Conservation (phyloP, 805 yeast species). For the Sporopachydermia lactativora region DNA sequence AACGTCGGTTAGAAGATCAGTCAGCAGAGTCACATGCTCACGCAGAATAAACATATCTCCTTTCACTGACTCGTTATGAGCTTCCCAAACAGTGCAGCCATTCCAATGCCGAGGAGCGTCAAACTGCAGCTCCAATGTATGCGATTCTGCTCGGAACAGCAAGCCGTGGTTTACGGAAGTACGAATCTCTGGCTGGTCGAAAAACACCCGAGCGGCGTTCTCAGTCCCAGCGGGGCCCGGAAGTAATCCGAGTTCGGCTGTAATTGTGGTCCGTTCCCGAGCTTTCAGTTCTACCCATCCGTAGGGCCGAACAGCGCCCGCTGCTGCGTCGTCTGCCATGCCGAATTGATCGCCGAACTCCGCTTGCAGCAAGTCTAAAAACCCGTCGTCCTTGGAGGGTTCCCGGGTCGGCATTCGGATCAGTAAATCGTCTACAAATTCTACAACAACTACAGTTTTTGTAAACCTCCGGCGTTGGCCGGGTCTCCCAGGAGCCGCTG, state of each 20-base stretch:
- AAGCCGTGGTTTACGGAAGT: conserved; percentile 86
- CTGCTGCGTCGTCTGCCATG: conserved; percentile 17
- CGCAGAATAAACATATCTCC: conserved; percentile 54
- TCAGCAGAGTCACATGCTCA: conserved; percentile 64
- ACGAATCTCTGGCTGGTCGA: conserved; percentile 48
- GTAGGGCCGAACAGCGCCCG: conserved; percentile 47
- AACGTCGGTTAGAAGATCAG: conserved; percentile 69
- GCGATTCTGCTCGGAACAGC: conserved; percentile 46
- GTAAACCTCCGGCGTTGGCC: conserved; percentile 44
- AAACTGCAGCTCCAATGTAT: conserved; percentile 38
- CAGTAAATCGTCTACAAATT: conserved; percentile 49
- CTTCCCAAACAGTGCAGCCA: conserved; percentile 55
- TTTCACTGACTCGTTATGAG: conserved; percentile 36
- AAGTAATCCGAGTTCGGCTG: conserved; percentile 32
- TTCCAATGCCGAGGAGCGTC: conserved; percentile 78
- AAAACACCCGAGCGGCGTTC: conserved; percentile 29
- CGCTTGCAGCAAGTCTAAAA: conserved; percentile 15
- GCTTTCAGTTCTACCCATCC: conserved; percentile 84
- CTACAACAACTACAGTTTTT: conserved; percentile 39
- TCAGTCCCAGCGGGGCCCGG: conserved; percentile 44
- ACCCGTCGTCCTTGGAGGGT: conserved; percentile 54
- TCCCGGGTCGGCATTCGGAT: conserved; percentile 77
- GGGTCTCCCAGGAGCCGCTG: conserved; percentile 25
- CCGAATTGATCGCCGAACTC: background rate
- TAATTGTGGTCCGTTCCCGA: conserved; percentile 35